Evolutionary conservation across 2,329 filamentous ascomycete genomes (phyloP), one percentile per base, ranked within the genome.

Genomic region (Epichloe bromicola): DNA sequence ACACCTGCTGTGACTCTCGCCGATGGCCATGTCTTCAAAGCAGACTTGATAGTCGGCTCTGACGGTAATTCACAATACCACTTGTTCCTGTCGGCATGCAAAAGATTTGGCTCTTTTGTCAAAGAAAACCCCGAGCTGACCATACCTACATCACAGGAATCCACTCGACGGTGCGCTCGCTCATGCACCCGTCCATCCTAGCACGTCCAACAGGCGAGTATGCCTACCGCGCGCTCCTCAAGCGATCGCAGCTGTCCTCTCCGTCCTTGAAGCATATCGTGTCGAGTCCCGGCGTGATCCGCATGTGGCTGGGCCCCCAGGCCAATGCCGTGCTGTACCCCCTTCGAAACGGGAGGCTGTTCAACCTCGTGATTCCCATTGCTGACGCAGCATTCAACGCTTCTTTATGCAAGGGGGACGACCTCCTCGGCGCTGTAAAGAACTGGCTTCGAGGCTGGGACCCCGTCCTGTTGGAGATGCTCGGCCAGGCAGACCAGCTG

Each of bases 1-100:
- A 17, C 40, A 11, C 53, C 56, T 3, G 50, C 17, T 30, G 40
- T 53, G 10, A 53, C 17, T 34, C 14, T 55, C 8, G 37, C 20
- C n/a, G 41, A 41, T 37, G 55, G 53, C 15, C 26, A 55, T 12
- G 19, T 52, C 4, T 12, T 49, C 26, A 36, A n/a, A 14, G 53
- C 54, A 12, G 53, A 58, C 15, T 34, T 57, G 36, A 42, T 58
- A 15, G 47, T 57, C 19, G 53, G 49, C 14, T 50, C 48, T 23
- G 56, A 56, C 41, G 55, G 56, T 55, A 52, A 38, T 4, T 10
- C 10, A 12, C 8, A 30, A 30, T 11, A 11, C 30, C 26, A 8
- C 30, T 10, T 30, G 3, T 30, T 11, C 30, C 30, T 30, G 30
- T 30, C 26, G 26, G 26, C 26, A 8, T 26, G 2, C 3, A 26